phyloP scores from a whole-genome alignment of 148 eudicot species.

The Camellia lanceoleosa region DNA sequence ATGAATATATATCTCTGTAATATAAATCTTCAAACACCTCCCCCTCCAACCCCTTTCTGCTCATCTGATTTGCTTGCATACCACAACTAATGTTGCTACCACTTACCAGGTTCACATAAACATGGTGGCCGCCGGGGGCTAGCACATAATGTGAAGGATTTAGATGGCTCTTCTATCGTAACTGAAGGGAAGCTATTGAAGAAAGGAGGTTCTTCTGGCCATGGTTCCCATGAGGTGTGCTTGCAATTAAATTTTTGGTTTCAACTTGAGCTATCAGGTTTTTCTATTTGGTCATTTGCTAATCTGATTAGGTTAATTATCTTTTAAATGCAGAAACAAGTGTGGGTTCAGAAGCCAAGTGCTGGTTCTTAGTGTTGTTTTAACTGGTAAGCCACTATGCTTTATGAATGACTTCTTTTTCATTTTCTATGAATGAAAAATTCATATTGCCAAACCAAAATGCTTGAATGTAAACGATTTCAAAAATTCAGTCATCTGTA shows the following conservation, averaged over 20 bases:
- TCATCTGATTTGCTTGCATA: background rate
- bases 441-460: background rate
- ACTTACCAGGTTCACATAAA: constrained; percentile 57
- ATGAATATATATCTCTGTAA: background rate
- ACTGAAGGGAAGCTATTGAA: constrained; percentile 53
- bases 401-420: background rate
- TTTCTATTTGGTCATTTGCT: constrained; percentile 2
- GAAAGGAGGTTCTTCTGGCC: constrained; percentile 55
- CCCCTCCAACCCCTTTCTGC: background rate
- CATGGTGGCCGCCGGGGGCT: constrained; percentile 65
- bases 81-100: constrained; percentile 5
- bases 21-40: background rate
- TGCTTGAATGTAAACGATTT: background rate
- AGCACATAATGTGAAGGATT: constrained; percentile 50
- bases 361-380: constrained; percentile 64
- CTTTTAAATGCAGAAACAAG: constrained; percentile 64
- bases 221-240: constrained; percentile 76
- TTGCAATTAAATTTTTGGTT: background rate
- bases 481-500: background rate
- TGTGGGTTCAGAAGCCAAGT: constrained; percentile 96
- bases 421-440: background rate
- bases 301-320: constrained; percentile 8
- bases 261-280: background rate
- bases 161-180: constrained; percentile 38
- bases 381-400: constrained; percentile 40